Base-by-base conservation (phyloP, 164 flowering plant genomes). In the Dillenia suffruticosa region DNA sequence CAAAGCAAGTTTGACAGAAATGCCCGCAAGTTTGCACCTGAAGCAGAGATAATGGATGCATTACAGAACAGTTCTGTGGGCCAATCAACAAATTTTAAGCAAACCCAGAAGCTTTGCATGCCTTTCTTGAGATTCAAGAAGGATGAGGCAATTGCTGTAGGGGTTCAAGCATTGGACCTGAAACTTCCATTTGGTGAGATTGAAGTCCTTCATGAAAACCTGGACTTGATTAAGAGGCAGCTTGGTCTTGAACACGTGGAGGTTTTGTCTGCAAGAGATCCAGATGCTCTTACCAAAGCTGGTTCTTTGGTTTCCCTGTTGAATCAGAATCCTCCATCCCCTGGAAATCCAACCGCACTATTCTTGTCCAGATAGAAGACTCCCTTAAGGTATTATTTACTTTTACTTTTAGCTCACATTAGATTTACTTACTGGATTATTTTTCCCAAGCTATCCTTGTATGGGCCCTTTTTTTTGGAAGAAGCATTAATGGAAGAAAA, bases 111-210 rank as follows among this genome's bases (percentile, higher is more conserved):
- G 74, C 81, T 72, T 0, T 90, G 96, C 51, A 90, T 86, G 98
- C 92, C 97, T 11, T 90, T 90, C 73, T 55, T 93, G 77, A 85
- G 81, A 76, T 88, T 84, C 74, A 92, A 92, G 79, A 90, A 85
- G 65, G 89, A 77, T 64, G 96, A 88, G 70, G 88, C 84, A 8
- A 44, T 70, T 46, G 58, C 80, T 14, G 76, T 90, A 50, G 98
- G 98, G 8, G 59, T 45, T 57, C 90, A 82, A 13, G 97, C 92
- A 22, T 70, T 93, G 76, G 86, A 93, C 68, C 58, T 90, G 82
- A 84, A 55, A 71, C 70, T 90, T 5, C 86, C 97, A 0, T 92
- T 90, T 65, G 90, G 89, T 44, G 97, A 92, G 74, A 81, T 84
- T 5, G 85, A 88, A 47, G 92, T 90, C 16, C 90, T 92, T 58